A percentile compares a stretch with the other conserved stretches of the same genome.
These are phyloP conservation scores for Chlamydomonas sp. DNA, from an alignment of 139 green algal species.

Conservation along the genomic window DNA sequence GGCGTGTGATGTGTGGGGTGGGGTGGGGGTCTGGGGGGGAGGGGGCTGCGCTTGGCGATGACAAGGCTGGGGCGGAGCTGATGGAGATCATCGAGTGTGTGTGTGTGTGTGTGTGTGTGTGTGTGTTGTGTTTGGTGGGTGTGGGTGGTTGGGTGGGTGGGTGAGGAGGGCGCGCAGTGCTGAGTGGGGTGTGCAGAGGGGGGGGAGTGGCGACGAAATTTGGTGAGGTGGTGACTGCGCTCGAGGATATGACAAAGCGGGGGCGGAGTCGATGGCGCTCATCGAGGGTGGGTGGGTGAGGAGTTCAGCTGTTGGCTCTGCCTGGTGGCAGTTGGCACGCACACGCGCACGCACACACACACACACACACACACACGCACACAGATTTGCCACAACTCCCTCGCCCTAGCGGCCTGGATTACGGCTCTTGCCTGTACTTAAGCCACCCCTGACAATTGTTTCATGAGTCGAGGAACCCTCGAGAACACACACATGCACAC, in stretches of 20 bases:
- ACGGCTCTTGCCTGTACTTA: too few relatives aligned
- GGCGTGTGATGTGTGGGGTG: too few relatives aligned
- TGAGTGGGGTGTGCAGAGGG: too few relatives aligned
- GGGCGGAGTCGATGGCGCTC: conserved; percentile 57
- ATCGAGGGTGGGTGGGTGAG: conserved; percentile 51
- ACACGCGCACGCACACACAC: neutral
- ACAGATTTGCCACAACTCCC: neutral
- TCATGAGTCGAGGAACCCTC: too few relatives aligned
- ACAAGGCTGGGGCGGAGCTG: conserved; percentile 64
- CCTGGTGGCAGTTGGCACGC: neutral
- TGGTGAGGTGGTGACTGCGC: neutral
- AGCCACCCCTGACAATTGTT: too few relatives aligned
- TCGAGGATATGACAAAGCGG: too few relatives aligned
- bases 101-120: neutral
- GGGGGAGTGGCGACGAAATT: neutral
- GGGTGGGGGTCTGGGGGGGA: too few relatives aligned
- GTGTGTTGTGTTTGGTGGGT: neutral
- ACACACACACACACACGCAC: neutral
- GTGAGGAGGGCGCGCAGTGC: too few relatives aligned
- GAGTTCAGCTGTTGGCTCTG: neutral
- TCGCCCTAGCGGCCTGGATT: neutral
- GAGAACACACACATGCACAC: neutral
- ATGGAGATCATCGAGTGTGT: conserved; percentile 44
- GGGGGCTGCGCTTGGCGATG: conserved; percentile 61
- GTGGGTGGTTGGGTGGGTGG: conserved; percentile 28